Conservation (phyloP, 257 asterid species). For the Capsicum chinense region DNA sequence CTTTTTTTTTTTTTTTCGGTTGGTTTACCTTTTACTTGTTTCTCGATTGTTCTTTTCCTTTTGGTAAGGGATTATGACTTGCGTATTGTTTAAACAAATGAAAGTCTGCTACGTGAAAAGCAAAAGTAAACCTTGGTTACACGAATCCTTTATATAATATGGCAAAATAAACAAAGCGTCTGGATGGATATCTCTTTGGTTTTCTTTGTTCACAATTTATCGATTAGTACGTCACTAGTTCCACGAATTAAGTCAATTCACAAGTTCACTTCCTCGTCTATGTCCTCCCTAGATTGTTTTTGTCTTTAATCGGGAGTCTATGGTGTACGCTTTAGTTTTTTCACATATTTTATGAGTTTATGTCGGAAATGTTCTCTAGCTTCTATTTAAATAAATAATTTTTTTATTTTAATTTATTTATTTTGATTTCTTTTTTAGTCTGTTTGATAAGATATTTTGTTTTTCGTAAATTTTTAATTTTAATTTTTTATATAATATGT, state of each 20-base stretch:
- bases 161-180: conserved; percentile 1
- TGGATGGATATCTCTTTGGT: conserved; percentile 2
- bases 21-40: conserved; percentile 18
- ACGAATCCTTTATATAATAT: conserved; percentile 21
- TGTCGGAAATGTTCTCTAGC: too few relatives aligned
- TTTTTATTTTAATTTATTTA: too few relatives aligned
- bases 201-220: conserved; percentile 11
- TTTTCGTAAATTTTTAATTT: too few relatives aligned
- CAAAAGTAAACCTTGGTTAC: conserved; percentile 8
- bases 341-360: too few relatives aligned
- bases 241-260: conserved; percentile 12
- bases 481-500: too few relatives aligned
- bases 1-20: not conserved
- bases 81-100: conserved; percentile 14
- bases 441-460: too few relatives aligned
- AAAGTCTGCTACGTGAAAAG: conserved; percentile 21
- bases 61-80: not conserved
- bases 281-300: too few relatives aligned
- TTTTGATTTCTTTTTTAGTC: too few relatives aligned
- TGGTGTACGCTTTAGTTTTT: too few relatives aligned
- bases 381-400: too few relatives aligned
- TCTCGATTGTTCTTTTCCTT: not conserved
- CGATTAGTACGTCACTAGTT: not conserved
- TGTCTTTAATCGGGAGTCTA: too few relatives aligned
- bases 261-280: not conserved